Percentiles rank a stretch among this genome's conserved stretches.
Evolutionary conservation across 345 rosid species (phyloP).

Genomic region (rapeseed (Brassica napus)): DNA sequence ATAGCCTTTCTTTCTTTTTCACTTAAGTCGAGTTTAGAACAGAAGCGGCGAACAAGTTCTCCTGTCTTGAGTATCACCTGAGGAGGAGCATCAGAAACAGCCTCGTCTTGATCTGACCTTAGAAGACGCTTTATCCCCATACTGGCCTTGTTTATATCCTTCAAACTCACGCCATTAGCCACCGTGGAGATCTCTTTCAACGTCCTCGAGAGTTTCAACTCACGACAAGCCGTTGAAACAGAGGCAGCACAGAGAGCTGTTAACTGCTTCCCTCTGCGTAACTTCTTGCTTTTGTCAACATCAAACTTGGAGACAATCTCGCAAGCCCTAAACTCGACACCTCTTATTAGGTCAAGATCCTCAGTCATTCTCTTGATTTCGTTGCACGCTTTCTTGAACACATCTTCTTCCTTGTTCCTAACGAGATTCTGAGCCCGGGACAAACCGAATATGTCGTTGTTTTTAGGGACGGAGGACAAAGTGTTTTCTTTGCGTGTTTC

Average conservation of each 20-base stretch:
- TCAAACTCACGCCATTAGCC: background rate
- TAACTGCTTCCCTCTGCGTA: background rate
- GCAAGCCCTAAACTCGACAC: conserved; percentile 24
- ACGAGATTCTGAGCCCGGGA: background rate
- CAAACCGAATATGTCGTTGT: background rate
- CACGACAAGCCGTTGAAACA: conserved; percentile 33
- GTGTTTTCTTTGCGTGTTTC: background rate
- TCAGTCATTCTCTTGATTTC: conserved; percentile 11
- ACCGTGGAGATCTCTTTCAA: conserved; percentile 22
- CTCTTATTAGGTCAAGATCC: background rate
- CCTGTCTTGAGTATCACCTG: conserved; percentile 12
- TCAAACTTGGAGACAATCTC: conserved; percentile 10
- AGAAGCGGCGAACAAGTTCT: conserved; percentile 26
- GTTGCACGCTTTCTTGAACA: conserved; percentile 1
- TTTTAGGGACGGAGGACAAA: background rate
- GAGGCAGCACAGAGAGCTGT: conserved; percentile 23
- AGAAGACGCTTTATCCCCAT: conserved; percentile 4
- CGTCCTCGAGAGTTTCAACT: conserved; percentile 12
- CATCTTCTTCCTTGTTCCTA: conserved; percentile 11
- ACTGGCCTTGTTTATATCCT: conserved; percentile 1
- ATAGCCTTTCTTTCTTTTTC: conserved; percentile 10
- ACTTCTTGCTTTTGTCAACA: background rate
- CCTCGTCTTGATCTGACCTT: background rate
- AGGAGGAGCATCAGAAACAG: background rate
- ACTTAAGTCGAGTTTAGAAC: conserved; percentile 9